Conservation (phyloP, 441 rosid species). For the Adansonia madagascariensis region DNA sequence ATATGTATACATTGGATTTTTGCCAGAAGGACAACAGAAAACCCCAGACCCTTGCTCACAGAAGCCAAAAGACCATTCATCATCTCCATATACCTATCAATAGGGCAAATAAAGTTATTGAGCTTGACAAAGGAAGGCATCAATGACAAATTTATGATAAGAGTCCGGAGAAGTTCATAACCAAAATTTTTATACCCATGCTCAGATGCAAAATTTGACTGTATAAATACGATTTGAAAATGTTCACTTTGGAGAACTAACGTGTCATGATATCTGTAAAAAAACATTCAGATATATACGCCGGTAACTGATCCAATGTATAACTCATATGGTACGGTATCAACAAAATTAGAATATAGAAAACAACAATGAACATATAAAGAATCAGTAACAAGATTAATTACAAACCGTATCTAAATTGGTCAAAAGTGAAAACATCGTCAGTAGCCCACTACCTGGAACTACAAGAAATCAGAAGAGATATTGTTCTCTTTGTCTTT, state of each 20-base stretch:
- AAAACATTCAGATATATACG: too few relatives aligned
- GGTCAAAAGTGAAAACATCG: not conserved
- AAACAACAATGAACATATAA: not conserved
- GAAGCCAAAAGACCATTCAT: constrained; percentile 97
- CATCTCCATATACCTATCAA: constrained; percentile 79
- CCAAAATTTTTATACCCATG: not conserved
- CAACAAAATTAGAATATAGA: not conserved
- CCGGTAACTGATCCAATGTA: not conserved
- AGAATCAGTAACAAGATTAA: not conserved
- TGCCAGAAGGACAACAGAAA: constrained; percentile 79
- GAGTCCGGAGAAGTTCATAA: not conserved
- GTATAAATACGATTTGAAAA: not conserved
- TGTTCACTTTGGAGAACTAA: not conserved
- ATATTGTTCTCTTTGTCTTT: not conserved
- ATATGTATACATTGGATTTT: constrained; percentile 90
- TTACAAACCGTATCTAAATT: not conserved
- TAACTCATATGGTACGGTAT: not conserved
- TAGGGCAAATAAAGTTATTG: constrained; percentile 18
- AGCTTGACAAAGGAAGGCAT: not conserved
- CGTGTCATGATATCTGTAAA: not conserved
- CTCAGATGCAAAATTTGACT: not conserved
- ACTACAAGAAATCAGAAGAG: not conserved
- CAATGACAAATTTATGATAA: not conserved
- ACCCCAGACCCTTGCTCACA: constrained; percentile 94
- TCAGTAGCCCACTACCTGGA: not conserved